Evolutionary conservation across 2,329 filamentous ascomycete species (phyloP).

Genomic region (Diplodia corticola): DNA sequence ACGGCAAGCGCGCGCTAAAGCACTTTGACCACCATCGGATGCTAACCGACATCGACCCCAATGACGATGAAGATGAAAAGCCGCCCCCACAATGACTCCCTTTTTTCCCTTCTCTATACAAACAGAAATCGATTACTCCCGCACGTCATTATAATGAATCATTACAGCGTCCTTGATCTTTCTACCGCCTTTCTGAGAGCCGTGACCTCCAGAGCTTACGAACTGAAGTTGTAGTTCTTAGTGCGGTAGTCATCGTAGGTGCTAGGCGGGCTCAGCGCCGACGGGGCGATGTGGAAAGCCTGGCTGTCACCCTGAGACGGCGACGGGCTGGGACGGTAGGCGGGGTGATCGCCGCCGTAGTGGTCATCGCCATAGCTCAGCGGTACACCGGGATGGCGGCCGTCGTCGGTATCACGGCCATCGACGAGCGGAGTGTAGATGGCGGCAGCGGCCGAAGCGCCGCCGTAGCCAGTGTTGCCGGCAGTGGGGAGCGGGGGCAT

Average conservation of each 20-base stretch:
- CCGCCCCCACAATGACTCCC: neutral
- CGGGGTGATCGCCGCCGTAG: constrained; percentile 6
- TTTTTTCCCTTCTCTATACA: neutral
- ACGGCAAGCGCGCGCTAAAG: neutral
- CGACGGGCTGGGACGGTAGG: constrained; percentile 1
- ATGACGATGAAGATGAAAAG: neutral
- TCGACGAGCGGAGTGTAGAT: constrained; percentile 19
- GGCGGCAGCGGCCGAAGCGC: neutral
- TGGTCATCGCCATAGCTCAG: constrained; percentile 27
- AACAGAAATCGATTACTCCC: neutral
- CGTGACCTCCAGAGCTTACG: neutral
- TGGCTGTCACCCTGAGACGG: neutral
- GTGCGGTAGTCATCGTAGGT: constrained; percentile 22
- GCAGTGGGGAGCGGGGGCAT: constrained; percentile 11
- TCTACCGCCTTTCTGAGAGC: neutral
- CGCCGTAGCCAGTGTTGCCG: neutral
- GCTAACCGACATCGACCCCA: neutral
- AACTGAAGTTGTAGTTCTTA: constrained; percentile 13
- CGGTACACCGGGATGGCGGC: constrained; percentile 42
- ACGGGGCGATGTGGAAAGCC: constrained; percentile 11
- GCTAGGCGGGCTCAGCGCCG: constrained; percentile 9
- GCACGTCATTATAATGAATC: neutral
- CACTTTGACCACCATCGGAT: neutral
- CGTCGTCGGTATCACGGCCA: constrained; percentile 40
- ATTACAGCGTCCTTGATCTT: neutral